Evolutionary conservation across 148 eudicot species (phyloP).

Genomic region (Vaccinium darrowii): DNA sequence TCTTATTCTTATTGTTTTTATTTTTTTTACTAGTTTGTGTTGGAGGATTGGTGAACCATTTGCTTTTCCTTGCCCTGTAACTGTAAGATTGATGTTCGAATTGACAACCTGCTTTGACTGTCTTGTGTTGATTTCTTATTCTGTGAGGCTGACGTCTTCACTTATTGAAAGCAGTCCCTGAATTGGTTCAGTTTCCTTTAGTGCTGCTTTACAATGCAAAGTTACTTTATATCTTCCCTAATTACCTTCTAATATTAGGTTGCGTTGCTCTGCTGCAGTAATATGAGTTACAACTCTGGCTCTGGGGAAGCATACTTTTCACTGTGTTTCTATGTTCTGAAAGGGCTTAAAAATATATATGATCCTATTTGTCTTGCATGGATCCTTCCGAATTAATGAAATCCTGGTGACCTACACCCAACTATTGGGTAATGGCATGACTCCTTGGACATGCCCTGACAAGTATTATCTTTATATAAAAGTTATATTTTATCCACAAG

Average conservation of each 20-base stretch:
- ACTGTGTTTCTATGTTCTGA: neutral
- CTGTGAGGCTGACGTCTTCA: neutral
- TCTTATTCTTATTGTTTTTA: no score
- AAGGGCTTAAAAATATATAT: no score
- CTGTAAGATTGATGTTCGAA: neutral
- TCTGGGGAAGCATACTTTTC: neutral
- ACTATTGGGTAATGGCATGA: no score
- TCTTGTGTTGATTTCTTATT: neutral
- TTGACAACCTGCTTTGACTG: neutral
- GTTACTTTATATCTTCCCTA: neutral
- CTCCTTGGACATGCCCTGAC: no score
- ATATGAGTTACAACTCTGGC: neutral
- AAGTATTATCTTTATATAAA: neutral
- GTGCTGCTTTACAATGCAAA: slow-evolving; percentile 17
- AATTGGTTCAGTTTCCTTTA: slow-evolving; percentile 12
- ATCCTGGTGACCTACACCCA: no score
- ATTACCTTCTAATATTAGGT: neutral
- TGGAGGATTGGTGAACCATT: slow-evolving; percentile 11
- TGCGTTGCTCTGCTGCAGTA: neutral
- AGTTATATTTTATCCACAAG: neutral
- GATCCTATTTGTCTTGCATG: neutral
- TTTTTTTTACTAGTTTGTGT: neutral
- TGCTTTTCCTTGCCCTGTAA: neutral
- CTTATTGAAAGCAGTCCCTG: neutral
- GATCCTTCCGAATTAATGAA: neutral